Conservation (phyloP, 805 yeast species). For the Allodekkera sacchari region DNA sequence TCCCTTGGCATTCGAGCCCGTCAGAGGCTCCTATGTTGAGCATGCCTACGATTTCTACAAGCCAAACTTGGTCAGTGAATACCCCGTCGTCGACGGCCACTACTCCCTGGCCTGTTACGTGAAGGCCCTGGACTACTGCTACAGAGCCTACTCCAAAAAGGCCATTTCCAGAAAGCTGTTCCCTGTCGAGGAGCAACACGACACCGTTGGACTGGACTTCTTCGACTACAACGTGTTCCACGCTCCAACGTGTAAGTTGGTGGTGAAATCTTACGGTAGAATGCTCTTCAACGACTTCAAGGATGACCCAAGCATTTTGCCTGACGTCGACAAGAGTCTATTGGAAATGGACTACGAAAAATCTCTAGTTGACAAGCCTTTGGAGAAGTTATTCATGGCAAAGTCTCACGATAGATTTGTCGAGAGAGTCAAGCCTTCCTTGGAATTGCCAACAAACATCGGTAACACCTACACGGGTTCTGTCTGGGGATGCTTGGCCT, state of each 20-base stretch:
- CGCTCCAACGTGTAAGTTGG: slow-evolving; percentile 96
- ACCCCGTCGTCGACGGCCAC: slow-evolving; percentile 97
- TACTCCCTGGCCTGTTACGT: slow-evolving; percentile 91
- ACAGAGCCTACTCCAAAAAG: slow-evolving; percentile 73
- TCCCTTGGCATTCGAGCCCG: slow-evolving; percentile 84
- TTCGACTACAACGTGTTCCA: slow-evolving; percentile 96
- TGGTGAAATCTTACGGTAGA: slow-evolving; percentile 87
- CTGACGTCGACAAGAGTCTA: slow-evolving; percentile 42
- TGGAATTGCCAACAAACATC: slow-evolving; percentile 86
- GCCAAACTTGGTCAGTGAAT: slow-evolving; percentile 94
- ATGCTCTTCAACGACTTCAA: slow-evolving; percentile 81
- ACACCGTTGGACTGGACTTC: slow-evolving; percentile 58
- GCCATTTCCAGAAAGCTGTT: slow-evolving; percentile 45
- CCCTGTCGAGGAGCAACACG: slow-evolving; percentile 32
- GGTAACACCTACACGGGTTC: slow-evolving; percentile 99
- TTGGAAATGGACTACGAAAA: slow-evolving; percentile 60
- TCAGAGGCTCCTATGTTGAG: slow-evolving; percentile 90
- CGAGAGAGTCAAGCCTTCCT: slow-evolving; percentile 69
- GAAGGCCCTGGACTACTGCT: slow-evolving; percentile 84
- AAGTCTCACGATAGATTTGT: slow-evolving; percentile 62
- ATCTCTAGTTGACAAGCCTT: slow-evolving; percentile 66
- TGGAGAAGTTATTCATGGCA: slow-evolving; percentile 80
- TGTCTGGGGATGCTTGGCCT: slow-evolving; percentile 77
- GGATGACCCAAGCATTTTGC: slow-evolving; percentile 55
- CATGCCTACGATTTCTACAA: slow-evolving; percentile 97